Evolutionary conservation across 805 yeast species (phyloP), one percentile per base, ranked within the genome.

Genomic region (Blastobotrys parvus): DNA sequence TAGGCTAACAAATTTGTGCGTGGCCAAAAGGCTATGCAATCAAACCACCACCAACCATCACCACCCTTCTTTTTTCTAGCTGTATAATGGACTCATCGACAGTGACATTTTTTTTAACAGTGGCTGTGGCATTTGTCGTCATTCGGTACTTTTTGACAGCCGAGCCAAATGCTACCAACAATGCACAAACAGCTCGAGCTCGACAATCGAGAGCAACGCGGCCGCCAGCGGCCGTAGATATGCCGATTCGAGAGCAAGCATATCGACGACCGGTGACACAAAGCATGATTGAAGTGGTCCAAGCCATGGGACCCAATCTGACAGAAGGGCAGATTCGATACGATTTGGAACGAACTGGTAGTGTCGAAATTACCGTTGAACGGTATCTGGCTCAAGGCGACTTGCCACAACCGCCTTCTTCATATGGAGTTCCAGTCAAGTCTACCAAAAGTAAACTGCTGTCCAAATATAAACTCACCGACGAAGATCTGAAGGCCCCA

Each of bases 231-330:
- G 11, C 45, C 3, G 41, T 27, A 4, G 15, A 22, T 15, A n/a
- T n/a, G n/a, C n/a, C n/a, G n/a, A n/a, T n/a, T n/a, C n/a, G n/a
- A n/a, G 29, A 39, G 10, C 10, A 21, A 13, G 25, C 27, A 35
- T 29, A 39, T 10, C 36, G 54, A 38, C 52, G 68, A 3, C 54
- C 55, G 5, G 65, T 65, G 15, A 62, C 62, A 8, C 57, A 56
- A 11, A 60, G 48, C 37, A 90, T 90, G 97, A 70, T 90, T 35
- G 92, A 82, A 49, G 80, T 84, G 0, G 96, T 90, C 2, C 83
- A 78, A 52, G 78, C 87, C 34, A 69, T 90, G 43, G 95, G 88
- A 0, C 96, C 97, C 3, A 68, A 69, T 17, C 64, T 85, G 25
- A 69, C 83, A 1, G 71, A 64, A 3, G 83, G 74, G 5, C 94